phyloP scores from a whole-genome alignment of 768 basidiomycete genomes.

The Tulasnella sp. region DNA sequence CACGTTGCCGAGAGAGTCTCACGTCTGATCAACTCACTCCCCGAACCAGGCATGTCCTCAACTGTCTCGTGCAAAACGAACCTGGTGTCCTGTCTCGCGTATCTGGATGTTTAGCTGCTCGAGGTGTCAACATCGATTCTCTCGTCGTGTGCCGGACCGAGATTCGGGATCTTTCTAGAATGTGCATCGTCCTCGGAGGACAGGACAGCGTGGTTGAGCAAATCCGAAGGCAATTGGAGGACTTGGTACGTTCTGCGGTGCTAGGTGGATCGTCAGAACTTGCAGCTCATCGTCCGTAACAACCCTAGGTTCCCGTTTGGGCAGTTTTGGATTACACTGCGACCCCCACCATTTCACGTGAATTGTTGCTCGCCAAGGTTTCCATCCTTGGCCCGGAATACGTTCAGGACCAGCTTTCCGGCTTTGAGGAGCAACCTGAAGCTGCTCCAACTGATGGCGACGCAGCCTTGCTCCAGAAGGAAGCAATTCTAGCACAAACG shows the following conservation, averaged over 20 bases:
- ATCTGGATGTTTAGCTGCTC: slow-evolving; percentile 90
- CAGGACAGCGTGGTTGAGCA: slow-evolving; percentile 99
- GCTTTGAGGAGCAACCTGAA: slow-evolving; percentile 50
- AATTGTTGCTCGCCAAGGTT: slow-evolving; percentile 90
- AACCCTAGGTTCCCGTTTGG: slow-evolving; percentile 91
- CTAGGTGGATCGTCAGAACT: background rate
- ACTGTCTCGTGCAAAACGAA: slow-evolving; percentile 98
- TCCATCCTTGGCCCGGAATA: slow-evolving; percentile 98
- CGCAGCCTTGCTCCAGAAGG: slow-evolving; percentile 44
- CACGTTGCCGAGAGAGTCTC: slow-evolving; percentile 25
- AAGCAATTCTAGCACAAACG: slow-evolving; percentile 62
- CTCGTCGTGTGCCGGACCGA: slow-evolving; percentile 97
- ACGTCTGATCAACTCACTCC: background rate
- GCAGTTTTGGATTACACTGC: slow-evolving; percentile 97
- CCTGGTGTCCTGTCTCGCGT: slow-evolving; percentile 98
- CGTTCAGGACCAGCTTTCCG: slow-evolving; percentile 80
- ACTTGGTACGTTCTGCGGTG: slow-evolving; percentile 59
- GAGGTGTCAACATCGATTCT: slow-evolving; percentile 98
- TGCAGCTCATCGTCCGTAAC: background rate
- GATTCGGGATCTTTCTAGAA: slow-evolving; percentile 90
- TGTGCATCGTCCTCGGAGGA: slow-evolving; percentile 95
- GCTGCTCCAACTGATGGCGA: slow-evolving; percentile 24
- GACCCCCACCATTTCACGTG: slow-evolving; percentile 83
- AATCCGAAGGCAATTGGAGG: slow-evolving; percentile 89
- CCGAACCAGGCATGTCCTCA: slow-evolving; percentile 71